A percentile compares a stretch with the other conserved stretches of the same genome.
Evolutionary conservation across 805 yeast species (phyloP).

Genomic region (Yamadazyma sp.): DNA sequence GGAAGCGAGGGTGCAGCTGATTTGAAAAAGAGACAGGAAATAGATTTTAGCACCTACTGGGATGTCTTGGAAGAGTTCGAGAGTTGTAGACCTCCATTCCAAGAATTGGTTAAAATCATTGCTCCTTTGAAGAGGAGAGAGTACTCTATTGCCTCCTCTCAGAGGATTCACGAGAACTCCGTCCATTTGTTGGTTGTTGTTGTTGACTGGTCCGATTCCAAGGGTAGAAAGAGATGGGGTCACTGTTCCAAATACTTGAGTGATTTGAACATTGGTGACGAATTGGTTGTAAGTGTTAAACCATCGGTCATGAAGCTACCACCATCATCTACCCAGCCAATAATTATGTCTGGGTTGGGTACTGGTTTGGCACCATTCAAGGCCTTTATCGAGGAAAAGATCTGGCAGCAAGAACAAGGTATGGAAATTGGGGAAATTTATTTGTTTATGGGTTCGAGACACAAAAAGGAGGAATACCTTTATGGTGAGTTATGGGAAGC

Average conservation of each 20-base stretch:
- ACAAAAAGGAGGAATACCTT: constrained; percentile 89
- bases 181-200: constrained; percentile 91
- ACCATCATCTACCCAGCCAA: constrained; percentile 80
- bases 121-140: constrained; percentile 95
- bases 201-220: constrained; percentile 89
- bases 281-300: constrained; percentile 89
- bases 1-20: constrained; percentile 82
- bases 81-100: constrained; percentile 75
- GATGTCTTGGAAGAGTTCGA: constrained; percentile 79
- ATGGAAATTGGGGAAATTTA: constrained; percentile 83
- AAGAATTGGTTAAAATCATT: constrained; percentile 68
- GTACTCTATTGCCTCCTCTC: constrained; percentile 96
- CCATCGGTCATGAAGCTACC: constrained; percentile 98
- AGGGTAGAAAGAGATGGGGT: constrained; percentile 85
- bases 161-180: constrained; percentile 85
- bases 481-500: constrained; percentile 99
- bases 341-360: constrained; percentile 96
- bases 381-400: constrained; percentile 93
- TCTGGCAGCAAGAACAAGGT: constrained; percentile 90
- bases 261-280: constrained; percentile 75
- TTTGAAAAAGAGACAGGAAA: constrained; percentile 82
- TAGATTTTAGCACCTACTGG: constrained; percentile 73
- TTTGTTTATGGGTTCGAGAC: constrained; percentile 91
- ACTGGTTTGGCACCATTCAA: constrained; percentile 98
- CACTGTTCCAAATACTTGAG: constrained; percentile 92